These are phyloP conservation scores for Alnus rubra DNA, from an alignment of 306 rosid species.

Conservation along the genomic window DNA sequence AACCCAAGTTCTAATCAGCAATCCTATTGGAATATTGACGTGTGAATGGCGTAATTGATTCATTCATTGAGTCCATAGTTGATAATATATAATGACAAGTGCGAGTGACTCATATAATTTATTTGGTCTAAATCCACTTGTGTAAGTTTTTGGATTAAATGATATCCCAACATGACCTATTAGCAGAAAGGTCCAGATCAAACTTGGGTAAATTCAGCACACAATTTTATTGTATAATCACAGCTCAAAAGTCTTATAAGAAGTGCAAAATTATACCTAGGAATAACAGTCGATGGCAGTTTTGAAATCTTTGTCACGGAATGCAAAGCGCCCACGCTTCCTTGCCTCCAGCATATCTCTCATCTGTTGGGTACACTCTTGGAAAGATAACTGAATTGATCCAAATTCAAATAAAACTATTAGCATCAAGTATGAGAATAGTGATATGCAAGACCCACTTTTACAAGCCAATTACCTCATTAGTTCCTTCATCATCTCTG, in stretches of 20 bases:
- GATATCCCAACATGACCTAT: not conserved
- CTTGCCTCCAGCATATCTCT: conserved; percentile 96
- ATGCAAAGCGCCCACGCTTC: conserved; percentile 90
- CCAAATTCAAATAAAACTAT: conserved; percentile 35
- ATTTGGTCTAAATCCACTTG: too few relatives aligned
- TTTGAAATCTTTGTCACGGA: conserved; percentile 85
- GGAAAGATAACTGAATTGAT: conserved; percentile 85
- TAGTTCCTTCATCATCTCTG: conserved; percentile 94
- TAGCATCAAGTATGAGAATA: conserved; percentile 24
- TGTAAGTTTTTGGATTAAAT: too few relatives aligned
- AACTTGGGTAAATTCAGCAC: not conserved
- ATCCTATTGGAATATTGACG: too few relatives aligned
- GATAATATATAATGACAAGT: too few relatives aligned
- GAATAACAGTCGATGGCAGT: conserved; percentile 92
- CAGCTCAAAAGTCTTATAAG: not conserved
- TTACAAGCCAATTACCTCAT: conserved; percentile 62
- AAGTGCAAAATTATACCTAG: conserved; percentile 55
- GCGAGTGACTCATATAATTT: too few relatives aligned
- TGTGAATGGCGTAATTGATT: too few relatives aligned
- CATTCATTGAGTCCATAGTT: too few relatives aligned
- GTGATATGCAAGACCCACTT: conserved; percentile 11
- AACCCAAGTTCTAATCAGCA: not conserved
- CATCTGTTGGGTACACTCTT: conserved; percentile 99
- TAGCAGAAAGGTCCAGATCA: not conserved
- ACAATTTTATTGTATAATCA: not conserved